phyloP scores from a whole-genome alignment of 768 basidiomycete genomes.

The Omphalotus guepiniiformis region DNA sequence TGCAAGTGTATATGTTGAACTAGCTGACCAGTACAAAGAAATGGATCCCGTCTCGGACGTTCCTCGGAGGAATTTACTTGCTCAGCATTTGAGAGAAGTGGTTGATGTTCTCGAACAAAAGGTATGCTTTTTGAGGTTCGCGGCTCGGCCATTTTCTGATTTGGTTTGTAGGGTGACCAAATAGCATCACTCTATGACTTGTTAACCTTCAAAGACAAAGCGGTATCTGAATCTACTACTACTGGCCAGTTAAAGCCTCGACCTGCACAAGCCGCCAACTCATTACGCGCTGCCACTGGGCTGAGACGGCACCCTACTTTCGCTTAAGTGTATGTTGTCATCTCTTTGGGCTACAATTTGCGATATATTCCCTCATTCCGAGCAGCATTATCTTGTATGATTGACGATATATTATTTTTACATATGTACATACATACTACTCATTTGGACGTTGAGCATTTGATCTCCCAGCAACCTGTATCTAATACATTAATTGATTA shows the following conservation, averaged over 20 bases:
- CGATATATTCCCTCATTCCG: too few relatives aligned
- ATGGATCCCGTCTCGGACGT: conserved; percentile 85
- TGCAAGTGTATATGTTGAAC: conserved; percentile 78
- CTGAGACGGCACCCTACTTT: conserved; percentile 5
- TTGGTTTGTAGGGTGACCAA: conserved; percentile 71
- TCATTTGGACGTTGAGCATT: too few relatives aligned
- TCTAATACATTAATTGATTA: too few relatives aligned
- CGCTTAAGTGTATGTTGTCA: too few relatives aligned
- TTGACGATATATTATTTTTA: too few relatives aligned
- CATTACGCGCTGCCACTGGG: conserved; percentile 2
- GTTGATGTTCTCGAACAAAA: conserved; percentile 91
- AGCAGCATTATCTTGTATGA: too few relatives aligned
- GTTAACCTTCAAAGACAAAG: conserved; percentile 71
- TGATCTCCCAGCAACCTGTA: too few relatives aligned
- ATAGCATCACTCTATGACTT: conserved; percentile 89
- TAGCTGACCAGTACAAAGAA: conserved; percentile 89
- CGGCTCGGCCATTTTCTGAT: conserved; percentile 1
- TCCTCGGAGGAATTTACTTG: conserved; percentile 78
- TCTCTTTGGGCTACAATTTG: too few relatives aligned
- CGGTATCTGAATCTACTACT: conserved; percentile 13
- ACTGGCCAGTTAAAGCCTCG: not conserved
- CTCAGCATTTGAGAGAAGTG: conserved; percentile 85
- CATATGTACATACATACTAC: too few relatives aligned
- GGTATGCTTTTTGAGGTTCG: conserved; percentile 37
- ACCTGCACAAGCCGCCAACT: not conserved